Base-by-base conservation (phyloP, 495 filamentous ascomycete species). In the Daldinia childiae region DNA sequence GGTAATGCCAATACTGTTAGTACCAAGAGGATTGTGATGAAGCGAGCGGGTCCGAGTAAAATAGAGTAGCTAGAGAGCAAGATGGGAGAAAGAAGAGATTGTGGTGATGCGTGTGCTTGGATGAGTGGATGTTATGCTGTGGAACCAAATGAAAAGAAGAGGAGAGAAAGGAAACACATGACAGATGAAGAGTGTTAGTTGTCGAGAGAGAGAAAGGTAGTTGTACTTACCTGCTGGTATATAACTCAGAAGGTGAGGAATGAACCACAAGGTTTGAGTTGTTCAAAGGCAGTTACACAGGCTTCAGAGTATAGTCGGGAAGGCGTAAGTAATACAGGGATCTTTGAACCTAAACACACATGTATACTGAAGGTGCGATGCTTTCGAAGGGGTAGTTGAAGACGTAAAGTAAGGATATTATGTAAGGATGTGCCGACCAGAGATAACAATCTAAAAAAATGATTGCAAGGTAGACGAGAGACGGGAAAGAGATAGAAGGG, bases 1-100 rank as follows among this genome's bases (percentile, higher is more conserved):
- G 74, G 71, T 68, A 68, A 72, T 76, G 73, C 71, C 76, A 64
- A 76, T 76, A 68, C 68, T 81, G 79, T 78, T 79, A 78, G 75
- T 79, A 81, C 82, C 82, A 84, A 82, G 82, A 84, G 78, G 79
- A 61, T 78, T 77, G 78, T 74, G 79, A 80, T 77, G 79, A 80
- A 83, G 82, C 81, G 82, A 86, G 81, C 78, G 82, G 80, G 75
- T 72, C 74, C 75, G 81, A 85, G 82, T 81, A 85, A 83, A 77
- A 84, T 84, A 79, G 83, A 84, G 82, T 78, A 83, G 83, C 83
- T 86, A 82, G 81, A 80, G 73, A 82, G 82, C 84, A 84, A 85
- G 83, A 83, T 83, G 81, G 63, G 24, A 30, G 17, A 79, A 78
- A 75, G 79, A 83, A 83, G 80, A 78, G 80, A 78, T 66, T 79